Evolutionary conservation across 148 eudicot genomes (phyloP).

Genomic region (Chenopodium album): DNA sequence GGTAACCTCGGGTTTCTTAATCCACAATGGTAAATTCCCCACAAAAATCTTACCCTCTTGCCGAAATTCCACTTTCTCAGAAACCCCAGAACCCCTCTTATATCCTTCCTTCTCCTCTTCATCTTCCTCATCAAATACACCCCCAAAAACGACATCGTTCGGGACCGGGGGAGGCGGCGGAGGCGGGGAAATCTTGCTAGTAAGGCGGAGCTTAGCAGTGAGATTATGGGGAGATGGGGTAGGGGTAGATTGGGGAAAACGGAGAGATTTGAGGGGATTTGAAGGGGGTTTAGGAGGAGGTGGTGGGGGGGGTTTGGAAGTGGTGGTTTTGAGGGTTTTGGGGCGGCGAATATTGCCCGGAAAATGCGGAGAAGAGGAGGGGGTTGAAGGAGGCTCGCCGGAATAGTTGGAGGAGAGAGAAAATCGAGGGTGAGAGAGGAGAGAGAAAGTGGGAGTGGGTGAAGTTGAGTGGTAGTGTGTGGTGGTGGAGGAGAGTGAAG

Average conservation of each 20-base stretch:
- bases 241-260: constrained; percentile 33
- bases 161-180: constrained; percentile 52
- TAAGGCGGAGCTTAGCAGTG: constrained; percentile 64
- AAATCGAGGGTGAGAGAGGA: constrained; percentile 27
- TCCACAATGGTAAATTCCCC: constrained; percentile 83
- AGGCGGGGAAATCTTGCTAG: constrained; percentile 77
- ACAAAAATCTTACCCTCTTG: constrained; percentile 86
- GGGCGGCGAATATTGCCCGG: constrained; percentile 57
- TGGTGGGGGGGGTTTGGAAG: constrained; percentile 22
- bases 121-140: not conserved
- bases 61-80: constrained; percentile 33
- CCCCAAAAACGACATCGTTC: constrained; percentile 12
- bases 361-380: constrained; percentile 34
- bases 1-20: constrained; percentile 61
- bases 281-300: constrained; percentile 26
- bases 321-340: constrained; percentile 39
- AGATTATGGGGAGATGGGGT: constrained; percentile 10
- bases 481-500: constrained; percentile 28
- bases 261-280: constrained; percentile 59
- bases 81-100: not conserved
- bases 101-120: not conserved
- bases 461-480: constrained; percentile 30
- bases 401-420: constrained; percentile 38
- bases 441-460: constrained; percentile 30
- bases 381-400: constrained; percentile 12